Conservation (phyloP, 2,329 filamentous ascomycete genomes). For the Cladophialophora exuberans region DNA sequence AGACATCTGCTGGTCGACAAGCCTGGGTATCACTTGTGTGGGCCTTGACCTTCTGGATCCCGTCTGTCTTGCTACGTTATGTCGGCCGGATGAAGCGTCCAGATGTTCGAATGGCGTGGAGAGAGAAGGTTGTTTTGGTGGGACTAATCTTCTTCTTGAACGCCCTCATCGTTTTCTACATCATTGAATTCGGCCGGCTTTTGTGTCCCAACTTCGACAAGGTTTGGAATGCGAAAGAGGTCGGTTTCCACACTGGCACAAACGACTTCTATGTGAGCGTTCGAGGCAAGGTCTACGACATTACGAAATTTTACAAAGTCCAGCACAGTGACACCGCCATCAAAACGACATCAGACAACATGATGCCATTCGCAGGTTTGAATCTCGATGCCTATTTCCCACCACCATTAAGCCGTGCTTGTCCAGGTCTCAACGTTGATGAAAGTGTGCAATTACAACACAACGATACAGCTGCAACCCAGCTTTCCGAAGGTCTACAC, state of each 20-base stretch:
- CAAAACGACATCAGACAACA: conserved; percentile 63
- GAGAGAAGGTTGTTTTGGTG: conserved; percentile 87
- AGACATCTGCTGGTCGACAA: conserved; percentile 66
- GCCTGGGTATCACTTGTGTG: conserved; percentile 83
- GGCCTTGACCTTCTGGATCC: conserved; percentile 91
- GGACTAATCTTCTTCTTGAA: conserved; percentile 82
- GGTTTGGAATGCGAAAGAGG: conserved; percentile 75
- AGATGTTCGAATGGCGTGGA: conserved; percentile 95
- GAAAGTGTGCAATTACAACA: conserved; percentile 56
- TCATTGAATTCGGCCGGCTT: conserved; percentile 79
- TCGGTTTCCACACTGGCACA: conserved; percentile 69
- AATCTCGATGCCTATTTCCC: conserved; percentile 86
- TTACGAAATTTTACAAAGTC: conserved; percentile 81
- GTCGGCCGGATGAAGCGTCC: conserved; percentile 95
- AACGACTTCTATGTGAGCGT: conserved; percentile 86
- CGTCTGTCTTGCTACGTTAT: conserved; percentile 77
- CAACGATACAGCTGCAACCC: conserved; percentile 66
- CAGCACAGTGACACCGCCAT: conserved; percentile 78
- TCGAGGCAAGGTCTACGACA: conserved; percentile 87
- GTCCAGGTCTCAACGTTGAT: conserved; percentile 70
- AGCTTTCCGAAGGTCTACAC: conserved; percentile 64
- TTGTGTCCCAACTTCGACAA: conserved; percentile 92
- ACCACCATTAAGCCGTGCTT: conserved; percentile 74
- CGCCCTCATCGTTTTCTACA: conserved; percentile 84
- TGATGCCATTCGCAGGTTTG: conserved; percentile 77